Percentiles rank a stretch among this genome's conserved stretches.
Conservation (phyloP, 495 filamentous ascomycete species). For the Penicillium dipodomyicola region DNA sequence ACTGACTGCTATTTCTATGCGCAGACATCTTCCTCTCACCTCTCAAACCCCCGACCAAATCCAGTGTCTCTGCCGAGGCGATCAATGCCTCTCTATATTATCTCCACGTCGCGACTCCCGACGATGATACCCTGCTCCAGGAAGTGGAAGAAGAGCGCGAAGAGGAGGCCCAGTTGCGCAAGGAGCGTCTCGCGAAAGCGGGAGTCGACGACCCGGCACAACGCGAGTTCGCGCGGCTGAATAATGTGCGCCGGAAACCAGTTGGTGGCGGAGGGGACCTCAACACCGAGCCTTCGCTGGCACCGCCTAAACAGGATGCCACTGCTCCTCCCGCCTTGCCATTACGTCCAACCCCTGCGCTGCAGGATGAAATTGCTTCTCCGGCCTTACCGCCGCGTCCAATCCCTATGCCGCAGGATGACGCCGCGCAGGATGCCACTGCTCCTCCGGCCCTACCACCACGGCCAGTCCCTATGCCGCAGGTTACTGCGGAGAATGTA, state of each 20-base stretch:
- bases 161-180: conserved; percentile 48
- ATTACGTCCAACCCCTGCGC: conserved; percentile 18
- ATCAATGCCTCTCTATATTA: conserved; percentile 88
- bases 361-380: background rate
- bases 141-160: conserved; percentile 42
- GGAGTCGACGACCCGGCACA: conserved; percentile 24
- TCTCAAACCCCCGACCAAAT: conserved; percentile 76
- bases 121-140: conserved; percentile 54
- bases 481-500: conserved; percentile 25
- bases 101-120: conserved; percentile 70
- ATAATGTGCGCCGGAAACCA: conserved; percentile 45
- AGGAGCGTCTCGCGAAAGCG: conserved; percentile 32
- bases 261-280: conserved; percentile 24
- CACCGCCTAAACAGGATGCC: conserved; percentile 18
- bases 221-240: conserved; percentile 37
- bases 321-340: conserved; percentile 18
- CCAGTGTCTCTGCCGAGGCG: conserved; percentile 80
- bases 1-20: conserved; percentile 15
- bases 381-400: background rate
- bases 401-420: background rate
- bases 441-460: conserved; percentile 15
- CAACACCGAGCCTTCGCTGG: conserved; percentile 12
- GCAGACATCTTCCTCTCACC: conserved; percentile 93
- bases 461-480: conserved; percentile 20
- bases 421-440: background rate